Evolutionary conservation across 306 rosid genomes (phyloP).

Genomic region (Corylus avellana): DNA sequence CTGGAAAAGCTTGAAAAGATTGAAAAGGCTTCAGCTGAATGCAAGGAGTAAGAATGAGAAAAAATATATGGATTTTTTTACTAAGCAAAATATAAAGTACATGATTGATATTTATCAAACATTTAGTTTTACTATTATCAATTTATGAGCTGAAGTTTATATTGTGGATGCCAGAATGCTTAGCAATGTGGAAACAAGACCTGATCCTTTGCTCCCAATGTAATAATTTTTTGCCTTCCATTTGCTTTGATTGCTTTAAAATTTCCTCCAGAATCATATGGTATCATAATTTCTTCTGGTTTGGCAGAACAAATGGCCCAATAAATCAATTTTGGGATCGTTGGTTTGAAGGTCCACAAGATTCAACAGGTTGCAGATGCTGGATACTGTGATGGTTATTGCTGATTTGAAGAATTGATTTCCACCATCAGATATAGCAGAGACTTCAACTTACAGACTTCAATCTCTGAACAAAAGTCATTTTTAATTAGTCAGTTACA

Average conservation of each 20-base stretch:
- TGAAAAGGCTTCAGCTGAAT: conserved; percentile 75
- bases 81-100: background rate
- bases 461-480: background rate
- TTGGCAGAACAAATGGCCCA: conserved; percentile 74
- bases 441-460: conserved; percentile 34
- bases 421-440: conserved; percentile 9
- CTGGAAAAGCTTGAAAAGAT: conserved; percentile 73
- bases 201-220: conserved; percentile 90
- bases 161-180: conserved; percentile 60
- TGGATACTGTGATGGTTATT: conserved; percentile 66
- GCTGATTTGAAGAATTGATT: conserved; percentile 14
- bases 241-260: background rate
- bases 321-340: conserved; percentile 80
- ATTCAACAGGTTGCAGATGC: conserved; percentile 85
- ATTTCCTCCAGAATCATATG: conserved; percentile 11
- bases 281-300: conserved; percentile 22
- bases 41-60: conserved; percentile 75
- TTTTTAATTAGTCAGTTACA: conserved; percentile 6
- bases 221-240: conserved; percentile 33
- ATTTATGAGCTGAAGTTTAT: conserved; percentile 23
- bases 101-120: conserved; percentile 22
- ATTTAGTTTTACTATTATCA: background rate
- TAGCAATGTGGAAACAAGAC: conserved; percentile 69
- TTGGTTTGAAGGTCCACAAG: conserved; percentile 96
- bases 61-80: background rate